phyloP scores from a whole-genome alignment of 306 rosid species.

The Begonia peltatifolia region DNA sequence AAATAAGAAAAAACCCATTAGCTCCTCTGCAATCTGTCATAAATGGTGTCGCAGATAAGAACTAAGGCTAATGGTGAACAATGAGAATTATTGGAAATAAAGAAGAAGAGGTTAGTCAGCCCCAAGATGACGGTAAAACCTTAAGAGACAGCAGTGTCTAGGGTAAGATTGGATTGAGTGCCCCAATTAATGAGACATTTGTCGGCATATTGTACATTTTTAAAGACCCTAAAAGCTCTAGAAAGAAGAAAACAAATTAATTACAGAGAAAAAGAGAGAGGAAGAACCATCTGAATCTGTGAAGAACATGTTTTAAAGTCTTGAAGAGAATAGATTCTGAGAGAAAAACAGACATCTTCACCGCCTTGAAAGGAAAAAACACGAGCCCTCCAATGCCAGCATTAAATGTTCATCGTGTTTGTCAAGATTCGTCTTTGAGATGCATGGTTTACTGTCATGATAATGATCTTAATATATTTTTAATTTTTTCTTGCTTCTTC shows the following conservation, averaged over 20 bases:
- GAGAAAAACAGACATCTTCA: conserved; percentile 75
- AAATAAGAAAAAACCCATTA: too few relatives aligned
- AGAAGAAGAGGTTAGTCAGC: too few relatives aligned
- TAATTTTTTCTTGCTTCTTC: not conserved
- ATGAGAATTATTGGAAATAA: too few relatives aligned
- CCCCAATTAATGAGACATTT: conserved; percentile 7
- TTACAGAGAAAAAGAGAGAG: too few relatives aligned
- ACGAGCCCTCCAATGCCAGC: conserved; percentile 42
- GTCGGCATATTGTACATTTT: conserved; percentile 10
- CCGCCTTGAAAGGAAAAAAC: conserved; percentile 41
- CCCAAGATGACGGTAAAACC: too few relatives aligned
- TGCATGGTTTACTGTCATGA: conserved; percentile 2
- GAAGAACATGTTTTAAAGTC: conserved; percentile 1
- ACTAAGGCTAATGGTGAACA: too few relatives aligned
- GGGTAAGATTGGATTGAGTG: conserved; percentile 4
- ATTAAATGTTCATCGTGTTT: conserved; percentile 53
- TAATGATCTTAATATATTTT: not conserved
- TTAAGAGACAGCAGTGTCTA: too few relatives aligned
- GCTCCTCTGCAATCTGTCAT: too few relatives aligned
- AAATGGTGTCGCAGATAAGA: too few relatives aligned
- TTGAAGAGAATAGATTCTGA: conserved; percentile 23
- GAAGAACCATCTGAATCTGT: too few relatives aligned
- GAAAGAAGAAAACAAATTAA: conserved; percentile 13
- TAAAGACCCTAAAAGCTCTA: conserved; percentile 7
- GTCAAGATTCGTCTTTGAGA: conserved; percentile 50